Conservation (phyloP, 805 yeast species). For the Zygosaccharomyces lentus region DNA sequence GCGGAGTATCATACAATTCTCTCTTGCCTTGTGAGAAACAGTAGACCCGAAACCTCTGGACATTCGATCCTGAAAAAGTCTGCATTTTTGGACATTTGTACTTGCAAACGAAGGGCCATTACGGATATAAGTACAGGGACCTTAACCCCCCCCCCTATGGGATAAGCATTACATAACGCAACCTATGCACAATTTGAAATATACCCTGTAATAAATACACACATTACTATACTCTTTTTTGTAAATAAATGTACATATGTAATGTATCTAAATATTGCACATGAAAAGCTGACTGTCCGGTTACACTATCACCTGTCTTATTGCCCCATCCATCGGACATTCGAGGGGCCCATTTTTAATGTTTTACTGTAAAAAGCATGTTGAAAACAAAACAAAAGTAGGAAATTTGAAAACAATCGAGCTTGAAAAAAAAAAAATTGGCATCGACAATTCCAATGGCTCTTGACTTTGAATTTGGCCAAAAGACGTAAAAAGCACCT, state of each 20-base stretch:
- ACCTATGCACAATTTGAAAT: not conserved
- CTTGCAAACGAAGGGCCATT: too few relatives aligned
- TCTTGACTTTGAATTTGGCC: not conserved
- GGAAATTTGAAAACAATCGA: constrained; percentile 6
- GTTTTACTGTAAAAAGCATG: not conserved
- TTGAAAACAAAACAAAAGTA: constrained; percentile 1
- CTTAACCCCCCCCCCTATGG: too few relatives aligned
- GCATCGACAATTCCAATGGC: not conserved
- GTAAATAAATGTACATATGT: not conserved
- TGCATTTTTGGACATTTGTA: too few relatives aligned
- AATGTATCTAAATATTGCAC: not conserved
- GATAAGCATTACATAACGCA: not conserved
- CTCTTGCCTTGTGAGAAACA: too few relatives aligned
- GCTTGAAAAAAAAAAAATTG: not conserved
- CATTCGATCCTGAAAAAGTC: too few relatives aligned
- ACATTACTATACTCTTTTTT: not conserved
- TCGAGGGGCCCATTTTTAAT: not conserved
- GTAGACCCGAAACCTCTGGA: too few relatives aligned
- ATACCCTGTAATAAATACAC: not conserved
- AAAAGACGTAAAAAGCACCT: not conserved
- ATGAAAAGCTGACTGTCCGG: not conserved
- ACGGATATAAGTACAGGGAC: too few relatives aligned
- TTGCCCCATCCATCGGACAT: constrained; percentile 2
- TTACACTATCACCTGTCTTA: not conserved
- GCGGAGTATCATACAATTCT: too few relatives aligned